Base-by-base conservation (phyloP, 108 stramenopile genomes). In the Schizochytrium sp. region DNA sequence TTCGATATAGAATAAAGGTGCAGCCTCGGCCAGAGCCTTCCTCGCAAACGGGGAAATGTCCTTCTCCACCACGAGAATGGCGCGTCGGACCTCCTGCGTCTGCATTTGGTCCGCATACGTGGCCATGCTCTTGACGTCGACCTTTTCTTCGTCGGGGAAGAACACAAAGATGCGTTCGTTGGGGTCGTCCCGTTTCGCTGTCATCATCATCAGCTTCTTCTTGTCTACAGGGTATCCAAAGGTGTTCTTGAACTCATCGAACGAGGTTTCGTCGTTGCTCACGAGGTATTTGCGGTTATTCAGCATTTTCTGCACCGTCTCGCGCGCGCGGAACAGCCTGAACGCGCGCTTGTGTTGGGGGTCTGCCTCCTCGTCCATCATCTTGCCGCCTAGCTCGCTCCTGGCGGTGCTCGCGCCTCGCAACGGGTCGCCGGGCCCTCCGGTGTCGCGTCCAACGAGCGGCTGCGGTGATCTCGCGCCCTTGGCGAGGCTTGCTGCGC, bases 121-220 rank as follows among this genome's bases (percentile, higher is more conserved):
- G 91, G 97, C 97, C 89, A 97, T 97, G 29, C 96, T 96, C 89
- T 96, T 96, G 28, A 97, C 97, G 60, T 96, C 97, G 14, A 97
- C 96, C 90, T 97, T 97, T 92, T 97, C 97, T 48, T 97, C 97
- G 88, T 97, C 96, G 29, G 97, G 97, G 90, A 98, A 98, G 91
- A 97, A 97, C 25, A 98, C 97, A 89, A 98, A 96, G 41, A 97
- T 91, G 43, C 51, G 48, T 5, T 89, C 90, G 45, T 44, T 60
- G 6, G 89, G 16, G 58, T 93, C 97, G 95, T 90, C 96, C 92
- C 58, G 92, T 91, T 91, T 96, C 23, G 44, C 88, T 47, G 51
- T 53, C 18, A 58, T 45, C 95, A 90, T 96, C 96, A 87, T 96
- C 96, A 43, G 95, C 95, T 92, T 96, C 95, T 94, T 95, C 96